phyloP scores from a whole-genome alignment of 2,329 filamentous ascomycete species.

The Sordariomycetes sp. region DNA sequence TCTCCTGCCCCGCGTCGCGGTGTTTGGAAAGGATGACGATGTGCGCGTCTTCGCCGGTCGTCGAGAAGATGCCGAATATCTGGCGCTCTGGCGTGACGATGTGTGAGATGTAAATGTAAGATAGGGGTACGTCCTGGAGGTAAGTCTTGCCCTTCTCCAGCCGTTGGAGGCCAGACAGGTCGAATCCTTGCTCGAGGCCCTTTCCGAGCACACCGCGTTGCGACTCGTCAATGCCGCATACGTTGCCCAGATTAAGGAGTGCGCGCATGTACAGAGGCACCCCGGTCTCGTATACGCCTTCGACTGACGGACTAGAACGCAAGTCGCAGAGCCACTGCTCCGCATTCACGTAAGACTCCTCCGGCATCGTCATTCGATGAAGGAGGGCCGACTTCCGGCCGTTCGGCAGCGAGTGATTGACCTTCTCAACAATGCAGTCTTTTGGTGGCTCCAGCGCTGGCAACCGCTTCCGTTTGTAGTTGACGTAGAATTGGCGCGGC shows the following conservation, averaged over 20 bases:
- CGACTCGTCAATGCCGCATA: constrained; percentile 85
- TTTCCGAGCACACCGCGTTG: constrained; percentile 86
- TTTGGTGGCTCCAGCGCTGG: constrained; percentile 73
- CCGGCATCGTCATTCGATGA: constrained; percentile 85
- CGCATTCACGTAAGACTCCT: constrained; percentile 73
- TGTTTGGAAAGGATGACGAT: constrained; percentile 80
- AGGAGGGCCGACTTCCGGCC: constrained; percentile 89
- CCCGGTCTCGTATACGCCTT: constrained; percentile 94
- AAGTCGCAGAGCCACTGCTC: constrained; percentile 9
- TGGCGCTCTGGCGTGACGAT: constrained; percentile 84
- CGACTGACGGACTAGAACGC: constrained; percentile 66
- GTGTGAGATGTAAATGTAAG: constrained; percentile 88
- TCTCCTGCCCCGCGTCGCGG: constrained; percentile 64
- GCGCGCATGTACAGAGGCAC: constrained; percentile 80
- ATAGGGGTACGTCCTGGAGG: constrained; percentile 61
- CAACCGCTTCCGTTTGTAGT: constrained; percentile 76
- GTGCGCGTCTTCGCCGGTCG: constrained; percentile 66
- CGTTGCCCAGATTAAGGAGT: constrained; percentile 78
- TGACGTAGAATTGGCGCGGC: constrained; percentile 80
- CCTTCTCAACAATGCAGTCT: constrained; percentile 83
- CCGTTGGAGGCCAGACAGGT: constrained; percentile 64
- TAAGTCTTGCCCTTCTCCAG: constrained; percentile 58
- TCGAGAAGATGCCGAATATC: constrained; percentile 89
- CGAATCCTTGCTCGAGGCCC: constrained; percentile 88
- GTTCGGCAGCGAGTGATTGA: constrained; percentile 87